A percentile compares a stretch with the other conserved stretches of the same genome.
Conservation (phyloP, 2,329 filamentous ascomycete species). For the Remersonia thermophila region DNA sequence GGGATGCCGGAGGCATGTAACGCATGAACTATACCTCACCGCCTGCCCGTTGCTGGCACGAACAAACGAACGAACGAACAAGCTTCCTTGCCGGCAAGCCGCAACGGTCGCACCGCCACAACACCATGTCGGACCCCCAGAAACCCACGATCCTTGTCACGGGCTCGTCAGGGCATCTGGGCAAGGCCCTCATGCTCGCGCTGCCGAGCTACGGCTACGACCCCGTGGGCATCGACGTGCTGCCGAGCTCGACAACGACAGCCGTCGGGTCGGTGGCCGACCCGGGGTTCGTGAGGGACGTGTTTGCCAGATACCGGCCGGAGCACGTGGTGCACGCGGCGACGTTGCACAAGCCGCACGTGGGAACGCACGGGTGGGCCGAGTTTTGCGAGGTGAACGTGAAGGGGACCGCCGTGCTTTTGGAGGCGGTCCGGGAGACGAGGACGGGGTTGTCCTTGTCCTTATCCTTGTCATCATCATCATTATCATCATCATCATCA, state of each 20-base stretch:
- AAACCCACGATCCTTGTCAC: constrained; percentile 29
- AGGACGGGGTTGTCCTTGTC: too few relatives aligned
- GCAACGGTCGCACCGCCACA: too few relatives aligned
- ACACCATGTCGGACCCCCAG: too few relatives aligned
- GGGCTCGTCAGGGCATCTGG: constrained; percentile 34
- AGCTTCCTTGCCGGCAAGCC: too few relatives aligned
- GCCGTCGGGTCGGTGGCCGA: constrained; percentile 27
- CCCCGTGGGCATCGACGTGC: constrained; percentile 33
- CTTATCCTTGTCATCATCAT: too few relatives aligned
- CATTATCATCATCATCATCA: too few relatives aligned
- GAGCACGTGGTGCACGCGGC: constrained; percentile 32
- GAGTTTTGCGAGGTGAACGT: constrained; percentile 35
- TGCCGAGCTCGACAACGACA: constrained; percentile 25
- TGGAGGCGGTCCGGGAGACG: constrained; percentile 10
- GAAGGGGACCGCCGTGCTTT: constrained; percentile 29
- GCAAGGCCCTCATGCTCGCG: constrained; percentile 32
- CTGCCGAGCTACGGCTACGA: constrained; percentile 27
- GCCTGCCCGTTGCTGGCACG: too few relatives aligned
- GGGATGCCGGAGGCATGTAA: too few relatives aligned
- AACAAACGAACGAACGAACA: too few relatives aligned
- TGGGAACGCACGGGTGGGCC: constrained; percentile 31
- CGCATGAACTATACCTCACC: too few relatives aligned
- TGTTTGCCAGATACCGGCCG: constrained; percentile 23
- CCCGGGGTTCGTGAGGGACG: constrained; percentile 20
- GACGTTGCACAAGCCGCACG: constrained; percentile 36